phyloP scores from a whole-genome alignment of 805 yeast species.

The Blastobotrys chiropterorum region DNA sequence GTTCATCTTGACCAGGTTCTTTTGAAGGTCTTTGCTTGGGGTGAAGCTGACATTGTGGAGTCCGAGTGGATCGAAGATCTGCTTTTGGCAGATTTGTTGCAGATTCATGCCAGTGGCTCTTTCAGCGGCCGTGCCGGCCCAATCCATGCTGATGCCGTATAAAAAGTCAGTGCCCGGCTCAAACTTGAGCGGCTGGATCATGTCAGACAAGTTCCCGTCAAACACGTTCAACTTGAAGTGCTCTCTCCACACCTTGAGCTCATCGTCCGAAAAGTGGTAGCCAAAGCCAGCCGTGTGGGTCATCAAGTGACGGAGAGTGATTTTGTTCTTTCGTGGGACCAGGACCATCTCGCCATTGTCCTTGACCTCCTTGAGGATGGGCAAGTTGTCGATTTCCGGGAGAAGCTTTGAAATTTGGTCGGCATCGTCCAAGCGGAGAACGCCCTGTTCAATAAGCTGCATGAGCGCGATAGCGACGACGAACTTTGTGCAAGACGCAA shows the following conservation, averaged over 20 bases:
- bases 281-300: constrained; percentile 37
- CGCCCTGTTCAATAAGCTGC: constrained; percentile 33
- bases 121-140: constrained; percentile 34
- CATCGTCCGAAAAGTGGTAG: constrained; percentile 29
- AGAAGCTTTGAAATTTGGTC: constrained; percentile 28
- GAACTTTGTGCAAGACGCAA: constrained; percentile 32
- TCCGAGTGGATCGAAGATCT: constrained; percentile 30
- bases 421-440: constrained; percentile 28
- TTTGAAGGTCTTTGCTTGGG: constrained; percentile 19
- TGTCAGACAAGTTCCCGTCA: constrained; percentile 13
- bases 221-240: background rate
- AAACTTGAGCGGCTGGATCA: constrained; percentile 27
- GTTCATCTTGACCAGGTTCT: constrained; percentile 24
- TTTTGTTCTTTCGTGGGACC: constrained; percentile 25
- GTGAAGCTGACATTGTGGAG: constrained; percentile 26
- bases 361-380: constrained; percentile 20
- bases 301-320: constrained; percentile 33
- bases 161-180: constrained; percentile 36
- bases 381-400: constrained; percentile 23
- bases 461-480: constrained; percentile 29
- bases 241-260: constrained; percentile 11
- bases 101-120: constrained; percentile 25
- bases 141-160: constrained; percentile 35
- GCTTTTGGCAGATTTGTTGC: constrained; percentile 21
- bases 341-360: constrained; percentile 22